Evolutionary conservation across 768 basidiomycete genomes (phyloP).

Genomic region (Clitopilus hobsonii): DNA sequence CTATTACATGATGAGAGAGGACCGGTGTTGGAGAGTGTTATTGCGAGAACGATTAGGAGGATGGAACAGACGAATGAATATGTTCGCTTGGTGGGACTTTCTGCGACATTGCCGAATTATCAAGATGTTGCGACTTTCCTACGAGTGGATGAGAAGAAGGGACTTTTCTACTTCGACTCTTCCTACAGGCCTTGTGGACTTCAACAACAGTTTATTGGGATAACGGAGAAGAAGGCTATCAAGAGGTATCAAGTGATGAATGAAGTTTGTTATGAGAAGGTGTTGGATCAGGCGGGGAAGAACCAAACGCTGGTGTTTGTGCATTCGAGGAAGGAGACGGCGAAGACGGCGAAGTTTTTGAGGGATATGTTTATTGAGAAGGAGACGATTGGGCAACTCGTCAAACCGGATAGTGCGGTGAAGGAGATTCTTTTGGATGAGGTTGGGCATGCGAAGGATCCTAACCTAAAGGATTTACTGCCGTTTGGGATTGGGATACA

Average conservation of each 20-base stretch:
- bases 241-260: constrained; percentile 98
- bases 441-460: constrained; percentile 75
- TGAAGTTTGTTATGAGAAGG: constrained; percentile 98
- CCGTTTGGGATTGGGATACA: constrained; percentile 98
- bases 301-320: constrained; percentile 96
- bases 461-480: constrained; percentile 80
- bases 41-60: constrained; percentile 84
- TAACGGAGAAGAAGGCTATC: constrained; percentile 99
- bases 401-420: constrained; percentile 88
- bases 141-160: constrained; percentile 86
- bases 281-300: constrained; percentile 83
- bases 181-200: constrained; percentile 92
- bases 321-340: constrained; percentile 97
- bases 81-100: constrained; percentile 91
- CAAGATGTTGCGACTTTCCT: constrained; percentile 97
- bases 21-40: constrained; percentile 88
- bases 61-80: constrained; percentile 95
- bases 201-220: constrained; percentile 94
- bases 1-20: constrained; percentile 97
- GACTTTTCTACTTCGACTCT: constrained; percentile 96
- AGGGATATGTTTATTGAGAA: constrained; percentile 95
- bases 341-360: constrained; percentile 93
- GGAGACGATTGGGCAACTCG: constrained; percentile 94
- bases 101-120: constrained; percentile 97
- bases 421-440: constrained; percentile 88